phyloP scores from a whole-genome alignment of 495 filamentous ascomycete genomes.

The Bombardia bombarda region DNA sequence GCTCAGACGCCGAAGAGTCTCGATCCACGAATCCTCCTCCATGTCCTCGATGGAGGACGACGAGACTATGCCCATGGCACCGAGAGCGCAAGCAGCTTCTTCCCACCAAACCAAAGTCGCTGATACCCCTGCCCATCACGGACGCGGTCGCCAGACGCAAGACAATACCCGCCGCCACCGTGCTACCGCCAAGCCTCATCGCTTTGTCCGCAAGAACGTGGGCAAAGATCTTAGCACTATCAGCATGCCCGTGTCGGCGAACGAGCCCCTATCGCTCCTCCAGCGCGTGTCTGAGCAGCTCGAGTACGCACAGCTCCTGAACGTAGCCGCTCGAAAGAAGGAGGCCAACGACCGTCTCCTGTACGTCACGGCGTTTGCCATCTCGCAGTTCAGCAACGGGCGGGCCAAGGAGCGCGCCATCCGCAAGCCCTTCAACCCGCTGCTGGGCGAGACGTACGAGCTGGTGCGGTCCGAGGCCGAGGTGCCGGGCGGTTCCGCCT shows the following conservation, averaged over 20 bases:
- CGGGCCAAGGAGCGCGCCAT: constrained; percentile 84
- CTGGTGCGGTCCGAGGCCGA: constrained; percentile 75
- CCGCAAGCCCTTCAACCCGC: constrained; percentile 96
- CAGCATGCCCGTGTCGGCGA: constrained; percentile 93
- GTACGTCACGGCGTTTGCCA: constrained; percentile 81
- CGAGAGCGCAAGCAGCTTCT: constrained; percentile 45
- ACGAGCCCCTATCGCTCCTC: constrained; percentile 82
- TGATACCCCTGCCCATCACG: constrained; percentile 68
- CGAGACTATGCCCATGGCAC: constrained; percentile 23
- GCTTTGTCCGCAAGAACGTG: constrained; percentile 95
- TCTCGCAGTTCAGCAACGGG: constrained; percentile 70
- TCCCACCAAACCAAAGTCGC: constrained; percentile 66
- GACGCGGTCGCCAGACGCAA: constrained; percentile 56
- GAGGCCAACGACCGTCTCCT: constrained; percentile 63
- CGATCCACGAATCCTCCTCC: constrained; percentile 51
- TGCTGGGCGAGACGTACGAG: constrained; percentile 94
- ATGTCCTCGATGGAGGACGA: constrained; percentile 53
- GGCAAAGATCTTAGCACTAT: constrained; percentile 95
- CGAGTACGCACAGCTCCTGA: constrained; percentile 81
- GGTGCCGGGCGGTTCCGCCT: constrained; percentile 66
- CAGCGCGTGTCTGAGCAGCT: constrained; percentile 83
- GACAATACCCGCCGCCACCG: constrained; percentile 62
- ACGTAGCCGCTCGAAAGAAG: constrained; percentile 55
- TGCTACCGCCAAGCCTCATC: constrained; percentile 80
- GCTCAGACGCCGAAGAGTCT: constrained; percentile 50